These are phyloP conservation scores for Prunus campanulata DNA, from an alignment of 306 rosid genomes.

Conservation along the genomic window DNA sequence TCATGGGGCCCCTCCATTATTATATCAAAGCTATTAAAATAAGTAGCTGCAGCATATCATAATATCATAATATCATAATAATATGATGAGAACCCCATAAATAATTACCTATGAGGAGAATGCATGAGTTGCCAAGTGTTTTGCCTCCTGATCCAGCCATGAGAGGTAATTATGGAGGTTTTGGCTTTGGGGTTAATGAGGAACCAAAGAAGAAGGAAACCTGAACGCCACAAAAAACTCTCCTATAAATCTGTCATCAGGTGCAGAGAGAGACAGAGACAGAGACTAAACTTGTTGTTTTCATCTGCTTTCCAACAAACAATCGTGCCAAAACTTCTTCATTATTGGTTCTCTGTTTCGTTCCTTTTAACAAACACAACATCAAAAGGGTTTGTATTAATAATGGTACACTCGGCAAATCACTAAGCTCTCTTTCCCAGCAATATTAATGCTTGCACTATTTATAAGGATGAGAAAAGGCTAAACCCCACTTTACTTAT, in stretches of 20 bases:
- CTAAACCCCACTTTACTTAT: constrained; percentile 5
- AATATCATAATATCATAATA: no score
- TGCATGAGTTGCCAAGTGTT: constrained; percentile 60
- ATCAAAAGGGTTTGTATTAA: constrained; percentile 15
- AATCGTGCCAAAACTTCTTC: neutral
- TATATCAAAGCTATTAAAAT: no score
- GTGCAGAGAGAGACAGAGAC: neutral
- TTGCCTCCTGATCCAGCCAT: constrained; percentile 47
- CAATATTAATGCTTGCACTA: neutral
- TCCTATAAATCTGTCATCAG: constrained; percentile 18
- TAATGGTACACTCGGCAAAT: constrained; percentile 49
- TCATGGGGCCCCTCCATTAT: neutral
- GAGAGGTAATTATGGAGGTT: neutral
- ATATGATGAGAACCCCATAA: neutral
- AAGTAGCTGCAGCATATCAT: no score
- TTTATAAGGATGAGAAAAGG: neutral
- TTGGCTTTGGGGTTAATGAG: neutral
- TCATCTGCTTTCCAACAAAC: constrained; percentile 4
- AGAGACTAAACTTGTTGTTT: neutral
- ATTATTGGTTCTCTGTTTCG: neutral
- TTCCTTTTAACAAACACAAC: neutral
- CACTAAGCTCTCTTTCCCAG: constrained; percentile 29
- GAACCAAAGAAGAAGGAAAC: neutral
- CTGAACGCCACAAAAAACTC: neutral
- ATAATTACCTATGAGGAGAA: constrained; percentile 77